Percentiles rank a stretch among this genome's conserved stretches.
phyloP scores from a whole-genome alignment of 192 early-diverging fungal species.

The Entomortierella lignicola region DNA sequence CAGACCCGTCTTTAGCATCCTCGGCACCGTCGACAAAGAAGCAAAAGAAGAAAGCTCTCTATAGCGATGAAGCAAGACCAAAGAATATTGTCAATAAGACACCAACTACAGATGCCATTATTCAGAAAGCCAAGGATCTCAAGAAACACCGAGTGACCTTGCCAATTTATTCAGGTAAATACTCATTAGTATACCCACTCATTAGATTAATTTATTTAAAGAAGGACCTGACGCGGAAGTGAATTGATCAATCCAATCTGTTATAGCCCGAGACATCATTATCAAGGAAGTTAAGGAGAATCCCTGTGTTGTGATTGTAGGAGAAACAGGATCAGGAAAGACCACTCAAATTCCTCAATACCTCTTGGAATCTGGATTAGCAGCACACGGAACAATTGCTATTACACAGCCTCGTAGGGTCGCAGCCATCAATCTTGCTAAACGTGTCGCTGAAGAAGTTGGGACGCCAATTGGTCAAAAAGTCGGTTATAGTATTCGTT shows the following conservation, averaged over 20 bases:
- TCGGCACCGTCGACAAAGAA: conserved; percentile 21
- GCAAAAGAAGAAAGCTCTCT: conserved; percentile 27
- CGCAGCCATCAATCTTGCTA: conserved; percentile 85
- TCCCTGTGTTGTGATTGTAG: conserved; percentile 95
- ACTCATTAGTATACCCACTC: too few relatives aligned
- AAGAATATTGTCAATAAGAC: conserved; percentile 35
- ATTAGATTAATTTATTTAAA: too few relatives aligned
- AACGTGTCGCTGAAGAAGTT: conserved; percentile 84
- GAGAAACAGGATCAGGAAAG: conserved; percentile 98
- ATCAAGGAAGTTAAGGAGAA: conserved; percentile 92
- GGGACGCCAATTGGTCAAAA: conserved; percentile 74
- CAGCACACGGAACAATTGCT: conserved; percentile 74
- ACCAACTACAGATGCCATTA: conserved; percentile 29
- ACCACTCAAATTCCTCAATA: conserved; percentile 99
- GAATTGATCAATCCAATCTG: too few relatives aligned
- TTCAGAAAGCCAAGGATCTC: conserved; percentile 36
- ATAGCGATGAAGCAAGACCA: conserved; percentile 11
- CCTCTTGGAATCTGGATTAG: conserved; percentile 76
- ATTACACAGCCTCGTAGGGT: conserved; percentile 89
- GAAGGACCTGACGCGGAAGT: too few relatives aligned
- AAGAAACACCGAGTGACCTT: conserved; percentile 39
- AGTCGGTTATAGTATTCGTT: conserved; percentile 96
- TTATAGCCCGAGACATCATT: conserved; percentile 43
- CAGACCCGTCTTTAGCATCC: too few relatives aligned
- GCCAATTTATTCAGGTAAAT: conserved; percentile 42